A percentile compares a stretch with the other conserved stretches of the same genome.
phyloP scores from a whole-genome alignment of 2,329 filamentous ascomycete genomes.

The Chaetomiaceae sp. region DNA sequence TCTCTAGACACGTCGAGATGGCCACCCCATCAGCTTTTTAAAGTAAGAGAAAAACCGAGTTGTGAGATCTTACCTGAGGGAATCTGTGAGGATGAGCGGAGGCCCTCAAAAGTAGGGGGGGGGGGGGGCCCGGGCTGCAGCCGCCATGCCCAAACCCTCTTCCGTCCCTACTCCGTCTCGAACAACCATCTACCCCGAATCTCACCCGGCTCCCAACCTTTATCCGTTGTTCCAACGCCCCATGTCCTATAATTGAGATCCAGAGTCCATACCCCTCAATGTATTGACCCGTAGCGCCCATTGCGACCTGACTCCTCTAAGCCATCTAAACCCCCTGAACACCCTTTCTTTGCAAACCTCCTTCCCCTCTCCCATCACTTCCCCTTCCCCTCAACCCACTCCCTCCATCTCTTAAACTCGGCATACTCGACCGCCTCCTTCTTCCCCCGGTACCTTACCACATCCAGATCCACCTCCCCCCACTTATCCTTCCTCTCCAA shows the following conservation, averaged over 20 bases:
- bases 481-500: conserved; percentile 72
- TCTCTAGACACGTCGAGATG: too few species aligned
- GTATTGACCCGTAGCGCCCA: background rate
- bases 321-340: background rate
- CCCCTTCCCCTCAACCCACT: conserved; percentile 55
- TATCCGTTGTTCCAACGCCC: background rate
- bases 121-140: too few species aligned
- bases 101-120: background rate
- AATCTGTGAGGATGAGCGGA: background rate
- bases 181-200: background rate
- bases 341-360: background rate
- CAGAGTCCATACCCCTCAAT: background rate
- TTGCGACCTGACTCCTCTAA: background rate
- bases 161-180: background rate
- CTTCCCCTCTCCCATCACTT: background rate
- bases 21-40: too few species aligned
- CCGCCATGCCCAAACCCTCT: too few species aligned
- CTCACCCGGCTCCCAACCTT: background rate
- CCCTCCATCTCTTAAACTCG: conserved; percentile 76
- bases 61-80: background rate
- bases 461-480: conserved; percentile 72
- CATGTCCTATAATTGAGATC: too few species aligned
- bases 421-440: conserved; percentile 66
- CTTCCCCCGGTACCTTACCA: conserved; percentile 82
- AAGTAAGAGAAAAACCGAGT: too few species aligned